Evolutionary conservation across 495 filamentous ascomycete genomes (phyloP), one percentile per base, ranked within the genome.

Genomic region (Monascus purpureus): DNA sequence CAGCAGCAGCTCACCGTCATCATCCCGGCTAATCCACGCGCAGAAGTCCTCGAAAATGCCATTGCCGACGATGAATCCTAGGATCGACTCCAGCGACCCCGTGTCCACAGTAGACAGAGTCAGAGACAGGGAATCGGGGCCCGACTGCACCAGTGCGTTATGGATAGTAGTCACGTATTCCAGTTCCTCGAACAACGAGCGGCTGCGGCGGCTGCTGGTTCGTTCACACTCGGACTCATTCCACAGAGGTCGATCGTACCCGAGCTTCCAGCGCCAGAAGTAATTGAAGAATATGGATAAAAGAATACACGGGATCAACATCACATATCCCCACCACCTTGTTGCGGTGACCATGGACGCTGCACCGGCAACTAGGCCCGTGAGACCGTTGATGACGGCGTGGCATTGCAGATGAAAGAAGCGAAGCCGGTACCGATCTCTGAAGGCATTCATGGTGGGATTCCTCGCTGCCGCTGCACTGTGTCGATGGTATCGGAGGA

Each of bases 291-390:
- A 13, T 9, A 63, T 52, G 9, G 56, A 41, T 3, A 48, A 45
- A 8, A 62, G 46, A 14, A 70, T 61, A 34, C 67, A 69, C 0
- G 63, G 63, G n/a, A 57, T 43, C 31, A 70, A 31, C 0, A 67
- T 49, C 1, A 63, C 46, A 25, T 70, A 70, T 22, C 62, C 67
- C 55, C 56, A 62, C 63, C 65, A 69, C 13, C 47, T 45, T 23
- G 50, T 57, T 0, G 63, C 61, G 1, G 67, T 68, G 19, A 63
- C 54, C 38, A 69, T 55, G 0, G 63, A 67, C 2, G 57, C 63
- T 8, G 51, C 63, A n/a, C 65, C 67, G 8, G 65, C 62, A 5
- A 67, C 44, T 0, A 67, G 27, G 1, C 62, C 65, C n/a, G 52
- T 62, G 0, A 59, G 1, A 0, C 62, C 63, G 17, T 56, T 63